phyloP scores from a whole-genome alignment of 805 yeast species.

The Schwanniomyces vanrijiae region DNA sequence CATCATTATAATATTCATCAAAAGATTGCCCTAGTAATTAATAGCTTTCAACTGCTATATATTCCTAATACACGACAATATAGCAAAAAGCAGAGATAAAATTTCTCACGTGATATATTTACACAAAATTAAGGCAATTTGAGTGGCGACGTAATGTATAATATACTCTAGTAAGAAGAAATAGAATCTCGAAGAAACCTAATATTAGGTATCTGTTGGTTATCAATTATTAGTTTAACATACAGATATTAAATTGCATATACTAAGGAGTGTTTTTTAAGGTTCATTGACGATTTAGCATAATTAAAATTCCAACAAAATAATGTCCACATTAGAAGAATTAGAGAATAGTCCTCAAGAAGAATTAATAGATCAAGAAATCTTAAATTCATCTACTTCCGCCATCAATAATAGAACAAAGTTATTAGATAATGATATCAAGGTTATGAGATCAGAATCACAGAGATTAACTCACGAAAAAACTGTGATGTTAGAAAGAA shows the following conservation, averaged over 20 bases:
- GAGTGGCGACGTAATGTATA: conserved; percentile 5
- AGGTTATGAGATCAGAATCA: conserved; percentile 88
- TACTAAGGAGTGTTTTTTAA: not conserved
- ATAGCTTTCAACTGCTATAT: no score
- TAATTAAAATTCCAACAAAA: not conserved
- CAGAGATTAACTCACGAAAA: conserved; percentile 91
- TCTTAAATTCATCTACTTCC: conserved; percentile 70
- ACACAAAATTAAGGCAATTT: conserved; percentile 4
- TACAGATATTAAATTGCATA: not conserved
- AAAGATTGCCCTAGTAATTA: no score
- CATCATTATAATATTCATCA: no score
- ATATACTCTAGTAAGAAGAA: not conserved
- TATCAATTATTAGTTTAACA: not conserved
- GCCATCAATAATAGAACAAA: conserved; percentile 86
- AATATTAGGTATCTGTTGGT: not conserved
- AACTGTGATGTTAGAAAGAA: conserved; percentile 87
- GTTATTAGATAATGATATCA: conserved; percentile 89
- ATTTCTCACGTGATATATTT: not conserved
- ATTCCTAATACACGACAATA: not conserved
- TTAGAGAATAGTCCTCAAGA: conserved; percentile 54
- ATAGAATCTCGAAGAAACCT: not conserved
- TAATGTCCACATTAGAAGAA: conserved; percentile 85
- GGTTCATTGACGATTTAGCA: not conserved
- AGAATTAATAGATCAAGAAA: conserved; percentile 77
- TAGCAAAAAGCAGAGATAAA: not conserved